These are phyloP conservation scores for Candida easanensis DNA, from an alignment of 805 yeast species.

Conservation along the genomic window DNA sequence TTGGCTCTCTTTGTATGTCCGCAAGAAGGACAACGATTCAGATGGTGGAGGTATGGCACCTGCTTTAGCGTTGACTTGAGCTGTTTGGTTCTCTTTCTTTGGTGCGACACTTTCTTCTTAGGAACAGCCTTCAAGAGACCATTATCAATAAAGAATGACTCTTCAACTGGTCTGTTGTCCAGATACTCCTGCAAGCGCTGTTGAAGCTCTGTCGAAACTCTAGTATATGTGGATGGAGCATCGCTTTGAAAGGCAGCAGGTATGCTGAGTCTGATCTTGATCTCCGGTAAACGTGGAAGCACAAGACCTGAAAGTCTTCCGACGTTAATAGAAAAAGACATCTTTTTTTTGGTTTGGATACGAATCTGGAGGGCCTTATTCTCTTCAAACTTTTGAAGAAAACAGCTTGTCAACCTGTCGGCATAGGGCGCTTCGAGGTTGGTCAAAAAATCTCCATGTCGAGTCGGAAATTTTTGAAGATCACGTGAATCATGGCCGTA, in stretches of 20 bases:
- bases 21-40: constrained; percentile 93
- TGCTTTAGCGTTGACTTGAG: constrained; percentile 84
- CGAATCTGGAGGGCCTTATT: background rate
- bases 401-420: background rate
- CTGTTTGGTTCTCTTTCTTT: constrained; percentile 79
- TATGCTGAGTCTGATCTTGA: constrained; percentile 24
- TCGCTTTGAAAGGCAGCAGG: constrained; percentile 20
- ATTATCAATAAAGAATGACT: constrained; percentile 48
- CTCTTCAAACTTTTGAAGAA: background rate
- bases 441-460: background rate
- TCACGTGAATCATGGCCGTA: constrained; percentile 1
- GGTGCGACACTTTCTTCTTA: constrained; percentile 87
- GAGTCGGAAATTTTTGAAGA: background rate
- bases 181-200: constrained; percentile 31
- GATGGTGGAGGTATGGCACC: constrained; percentile 65
- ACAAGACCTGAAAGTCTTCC: constrained; percentile 19
- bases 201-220: constrained; percentile 12
- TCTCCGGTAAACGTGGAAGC: constrained; percentile 26
- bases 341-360: background rate
- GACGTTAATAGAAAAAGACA: constrained; percentile 24
- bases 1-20: constrained; percentile 90
- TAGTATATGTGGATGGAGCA: constrained; percentile 8
- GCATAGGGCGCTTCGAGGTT: background rate
- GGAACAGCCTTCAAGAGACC: constrained; percentile 90
- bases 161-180: constrained; percentile 25